Conservation (phyloP, 2,329 filamentous ascomycete genomes). For the Celoporthe dispersa region DNA sequence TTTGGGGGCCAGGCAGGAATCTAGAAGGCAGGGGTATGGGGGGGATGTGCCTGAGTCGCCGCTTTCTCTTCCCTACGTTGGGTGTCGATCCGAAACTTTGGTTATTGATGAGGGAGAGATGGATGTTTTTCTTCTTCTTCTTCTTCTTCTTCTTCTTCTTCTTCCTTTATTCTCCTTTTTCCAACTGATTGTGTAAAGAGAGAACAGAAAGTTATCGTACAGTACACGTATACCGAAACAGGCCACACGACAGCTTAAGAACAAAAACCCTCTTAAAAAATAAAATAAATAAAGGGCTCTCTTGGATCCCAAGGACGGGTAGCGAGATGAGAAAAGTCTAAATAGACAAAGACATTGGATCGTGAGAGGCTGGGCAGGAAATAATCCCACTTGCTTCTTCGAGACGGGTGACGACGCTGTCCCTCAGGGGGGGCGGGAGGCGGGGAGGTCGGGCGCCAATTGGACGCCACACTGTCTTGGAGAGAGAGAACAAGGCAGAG, state of each 20-base stretch:
- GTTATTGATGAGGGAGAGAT: not conserved
- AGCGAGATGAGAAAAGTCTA: conserved; percentile 1
- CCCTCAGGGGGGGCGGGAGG: not conserved
- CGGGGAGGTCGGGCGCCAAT: not conserved
- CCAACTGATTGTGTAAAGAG: not conserved
- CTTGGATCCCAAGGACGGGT: not conserved
- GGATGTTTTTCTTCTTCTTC: too few species aligned
- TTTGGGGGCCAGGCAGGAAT: conserved; percentile 4
- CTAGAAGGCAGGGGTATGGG: not conserved
- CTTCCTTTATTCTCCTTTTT: too few species aligned
- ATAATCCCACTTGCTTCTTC: conserved; percentile 9
- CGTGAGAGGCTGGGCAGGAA: not conserved
- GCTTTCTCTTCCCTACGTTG: not conserved
- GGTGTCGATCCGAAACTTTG: not conserved
- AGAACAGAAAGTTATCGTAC: not conserved
- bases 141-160: too few species aligned
- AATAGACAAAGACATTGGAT: conserved; percentile 1
- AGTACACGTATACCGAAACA: not conserved
- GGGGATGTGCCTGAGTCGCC: not conserved
- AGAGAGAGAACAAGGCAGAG: too few species aligned
- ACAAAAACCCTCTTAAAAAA: too few species aligned
- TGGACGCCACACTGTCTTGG: not conserved
- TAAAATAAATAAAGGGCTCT: not conserved
- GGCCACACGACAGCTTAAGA: not conserved
- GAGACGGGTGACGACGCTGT: not conserved